Evolutionary conservation across 169 alveolate species (phyloP), one percentile per base, ranked within the genome.

Genomic region (Cryptosporidium meleagridis): DNA sequence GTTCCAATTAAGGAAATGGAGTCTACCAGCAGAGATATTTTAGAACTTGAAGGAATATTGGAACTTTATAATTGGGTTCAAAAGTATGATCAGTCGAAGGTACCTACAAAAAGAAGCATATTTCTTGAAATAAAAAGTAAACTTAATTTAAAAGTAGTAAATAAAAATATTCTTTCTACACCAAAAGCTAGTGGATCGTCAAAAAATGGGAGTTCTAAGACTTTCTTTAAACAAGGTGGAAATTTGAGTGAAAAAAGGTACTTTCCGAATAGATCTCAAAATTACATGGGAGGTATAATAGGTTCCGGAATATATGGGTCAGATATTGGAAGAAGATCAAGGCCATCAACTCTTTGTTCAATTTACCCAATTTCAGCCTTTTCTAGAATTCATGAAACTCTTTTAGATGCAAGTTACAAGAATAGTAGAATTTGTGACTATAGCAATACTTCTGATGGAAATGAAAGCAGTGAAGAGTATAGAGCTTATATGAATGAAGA

Each of bases 321-420:
- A 73, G n/a, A 51, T n/a, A 55, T 51, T 14, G 62, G 18, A 23
- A 53, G 26, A 55, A 73, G 70, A 33, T 53, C 52, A 52, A 73
- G 86, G 14, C 71, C 86, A 26, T 55, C 65, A 33, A 59, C 86
- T 18, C 68, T 52, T 39, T 73, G 86, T 59, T 55, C 86, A 14
- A 73, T 73, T 31, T 73, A 73, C 58, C 86, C 86, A 31, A 55
- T 73, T 55, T 73, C 86, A 18, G 31, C 86, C n/a, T 73, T 73
- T 33, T 73, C 86, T 12, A 73, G 70, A 58, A 73, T 73, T 9
- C 72, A 73, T 9, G 68, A 55, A 14, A 55, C 70, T 18, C 52
- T 73, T 26, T 35, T 53, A 37, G 70, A 73, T 29, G 70, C 68
- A 33, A 73, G 71, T 18, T 29, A 33, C 29, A 53, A 45, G 16